A percentile compares a stretch with the other conserved stretches of the same genome.
These are phyloP conservation scores for Alternaria sp. DNA, from an alignment of 2,329 filamentous ascomycete species.

Conservation along the genomic window DNA sequence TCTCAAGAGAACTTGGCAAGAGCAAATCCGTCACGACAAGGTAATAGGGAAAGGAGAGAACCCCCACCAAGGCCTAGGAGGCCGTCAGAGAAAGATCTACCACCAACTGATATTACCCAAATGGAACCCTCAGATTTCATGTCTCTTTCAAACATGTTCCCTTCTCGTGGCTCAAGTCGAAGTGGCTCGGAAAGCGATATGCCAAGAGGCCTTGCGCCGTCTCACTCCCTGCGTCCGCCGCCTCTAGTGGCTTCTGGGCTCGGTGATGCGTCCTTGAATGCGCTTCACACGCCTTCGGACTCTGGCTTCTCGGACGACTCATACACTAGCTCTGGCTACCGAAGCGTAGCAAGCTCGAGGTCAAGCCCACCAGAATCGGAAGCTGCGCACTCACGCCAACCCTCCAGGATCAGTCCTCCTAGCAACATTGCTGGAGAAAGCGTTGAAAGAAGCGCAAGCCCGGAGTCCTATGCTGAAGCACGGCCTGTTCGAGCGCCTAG, in stretches of 20 bases:
- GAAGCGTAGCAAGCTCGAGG: slow-evolving; percentile 49
- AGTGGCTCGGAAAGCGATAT: slow-evolving; percentile 29
- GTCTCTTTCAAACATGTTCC: slow-evolving; percentile 31
- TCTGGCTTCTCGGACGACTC: slow-evolving; percentile 54
- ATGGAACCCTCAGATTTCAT: slow-evolving; percentile 30
- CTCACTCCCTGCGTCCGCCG: slow-evolving; percentile 32
- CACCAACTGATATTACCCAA: slow-evolving; percentile 32
- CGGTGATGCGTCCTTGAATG: slow-evolving; percentile 37
- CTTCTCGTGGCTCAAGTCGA: slow-evolving; percentile 36
- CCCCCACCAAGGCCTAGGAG: slow-evolving; percentile 36
- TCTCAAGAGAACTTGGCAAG: slow-evolving; percentile 27
- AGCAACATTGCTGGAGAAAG: slow-evolving; percentile 38
- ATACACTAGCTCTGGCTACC: slow-evolving; percentile 44
- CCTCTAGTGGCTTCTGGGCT: slow-evolving; percentile 32
- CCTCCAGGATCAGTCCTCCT: slow-evolving; percentile 39
- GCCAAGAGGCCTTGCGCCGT: slow-evolving; percentile 13
- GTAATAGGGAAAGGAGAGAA: slow-evolving; percentile 30
- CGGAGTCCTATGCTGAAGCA: slow-evolving; percentile 40
- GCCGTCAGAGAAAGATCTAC: slow-evolving; percentile 41
- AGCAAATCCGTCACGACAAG: slow-evolving; percentile 34
- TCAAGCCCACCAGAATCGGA: slow-evolving; percentile 53
- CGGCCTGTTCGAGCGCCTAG: slow-evolving; percentile 30
- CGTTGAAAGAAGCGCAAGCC: slow-evolving; percentile 40
- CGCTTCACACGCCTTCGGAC: slow-evolving; percentile 51
- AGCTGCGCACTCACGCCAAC: slow-evolving; percentile 44